Evolutionary conservation across 768 basidiomycete genomes (phyloP), one percentile per base, ranked within the genome.

Genomic region (Kwoniella newhampshirensis): DNA sequence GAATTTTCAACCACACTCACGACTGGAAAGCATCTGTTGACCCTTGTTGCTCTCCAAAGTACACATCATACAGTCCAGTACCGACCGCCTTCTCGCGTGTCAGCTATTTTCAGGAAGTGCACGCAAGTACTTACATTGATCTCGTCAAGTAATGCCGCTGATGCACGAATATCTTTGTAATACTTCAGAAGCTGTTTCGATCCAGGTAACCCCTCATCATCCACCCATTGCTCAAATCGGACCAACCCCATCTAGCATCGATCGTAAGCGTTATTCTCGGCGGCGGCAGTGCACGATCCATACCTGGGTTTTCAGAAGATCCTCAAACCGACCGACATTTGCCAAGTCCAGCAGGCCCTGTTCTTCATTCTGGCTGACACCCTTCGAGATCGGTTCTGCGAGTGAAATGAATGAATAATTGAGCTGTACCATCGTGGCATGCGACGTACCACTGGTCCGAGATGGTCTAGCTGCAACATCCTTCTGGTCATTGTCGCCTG

Each of bases 211-310:
- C 63, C 63, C 43, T 64, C 54, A 12, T 64, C 50, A 2, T 53
- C n/a, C n/a, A 64, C 15, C 54, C 54, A 64, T 44, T 64, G 49
- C 23, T 52, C 44, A 27, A 64, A 64, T 5, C 63, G 54, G 1
- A 39, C 43, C 27, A 64, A 40, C 12, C 63, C 63, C 58, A 64
- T 60, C 63, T 64, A 23, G 0, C 4, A 12, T 21, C 28, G 15
- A 21, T 11, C 21, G 11, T 37, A 36, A 20, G 20, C 11, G 9
- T 23, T 7, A 41, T n/a, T 7, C 23, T 12, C 4, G 50, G 23
- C 18, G 7, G 11, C 18, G 26, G 41, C 62, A n/a, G n/a, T n/a
- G n/a, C n/a, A n/a, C n/a, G n/a, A n/a, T n/a, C n/a, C n/a, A 1
- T 54, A 54, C 57, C 15, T 53, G 56, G 2, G 56, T 50, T 39